Conservation (phyloP, 306 rosid genomes). For the Pyrus bretschneideri region DNA sequence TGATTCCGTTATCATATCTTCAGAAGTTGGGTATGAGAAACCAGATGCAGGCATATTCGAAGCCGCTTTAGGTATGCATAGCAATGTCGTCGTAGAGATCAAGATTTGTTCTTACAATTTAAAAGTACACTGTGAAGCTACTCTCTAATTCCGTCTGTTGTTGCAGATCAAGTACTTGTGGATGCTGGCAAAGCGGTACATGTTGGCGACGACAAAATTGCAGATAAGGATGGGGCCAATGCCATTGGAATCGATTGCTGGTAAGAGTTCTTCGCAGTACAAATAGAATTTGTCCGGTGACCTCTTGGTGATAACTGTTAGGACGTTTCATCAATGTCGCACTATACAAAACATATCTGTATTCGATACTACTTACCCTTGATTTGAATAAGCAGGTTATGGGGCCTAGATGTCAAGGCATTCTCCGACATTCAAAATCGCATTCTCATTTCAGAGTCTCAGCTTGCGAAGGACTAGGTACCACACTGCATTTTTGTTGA, state of each 20-base stretch:
- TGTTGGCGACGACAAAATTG: slow-evolving; percentile 77
- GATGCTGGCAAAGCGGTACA: slow-evolving; percentile 69
- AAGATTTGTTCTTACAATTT: neutral
- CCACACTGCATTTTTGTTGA: neutral
- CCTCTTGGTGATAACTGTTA: neutral
- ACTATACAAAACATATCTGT: too few relatives aligned
- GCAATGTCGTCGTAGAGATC: neutral
- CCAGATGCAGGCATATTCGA: slow-evolving; percentile 81
- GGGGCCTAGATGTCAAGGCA: slow-evolving; percentile 79
- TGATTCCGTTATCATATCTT: slow-evolving; percentile 79
- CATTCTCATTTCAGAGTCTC: slow-evolving; percentile 34
- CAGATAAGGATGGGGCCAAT: slow-evolving; percentile 75
- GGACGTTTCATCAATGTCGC: neutral
- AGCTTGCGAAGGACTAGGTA: slow-evolving; percentile 10
- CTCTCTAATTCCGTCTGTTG: neutral
- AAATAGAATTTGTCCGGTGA: neutral
- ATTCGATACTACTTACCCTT: neutral
- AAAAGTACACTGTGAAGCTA: neutral
- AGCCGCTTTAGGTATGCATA: slow-evolving; percentile 69
- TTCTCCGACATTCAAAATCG: slow-evolving; percentile 52
- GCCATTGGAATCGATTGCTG: slow-evolving; percentile 81
- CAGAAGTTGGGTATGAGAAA: slow-evolving; percentile 90
- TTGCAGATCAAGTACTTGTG: slow-evolving; percentile 59
- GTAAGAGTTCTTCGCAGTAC: slow-evolving; percentile 37
- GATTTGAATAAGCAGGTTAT: slow-evolving; percentile 54